Percentiles rank a stretch among this genome's conserved stretches.
These are phyloP conservation scores for Golubevia sp. DNA, from an alignment of 1,284 basidiomycete species.

Conservation along the genomic window DNA sequence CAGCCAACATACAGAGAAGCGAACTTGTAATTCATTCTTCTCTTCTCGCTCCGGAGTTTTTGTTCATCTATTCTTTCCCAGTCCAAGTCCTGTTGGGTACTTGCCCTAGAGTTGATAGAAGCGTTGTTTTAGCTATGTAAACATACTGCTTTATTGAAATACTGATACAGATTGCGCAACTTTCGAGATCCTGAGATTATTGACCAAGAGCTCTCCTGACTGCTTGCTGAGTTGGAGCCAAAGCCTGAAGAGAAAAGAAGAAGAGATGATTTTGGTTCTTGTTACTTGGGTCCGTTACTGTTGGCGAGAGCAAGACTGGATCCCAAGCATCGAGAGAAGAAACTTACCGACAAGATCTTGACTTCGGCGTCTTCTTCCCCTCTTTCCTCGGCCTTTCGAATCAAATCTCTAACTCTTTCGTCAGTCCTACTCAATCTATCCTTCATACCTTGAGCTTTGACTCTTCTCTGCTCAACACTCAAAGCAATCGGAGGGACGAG, in stretches of 20 bases:
- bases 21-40: too few relatives aligned
- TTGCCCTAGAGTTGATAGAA: too few relatives aligned
- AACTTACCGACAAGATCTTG: background rate
- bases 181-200: too few relatives aligned
- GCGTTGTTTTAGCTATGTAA: too few relatives aligned
- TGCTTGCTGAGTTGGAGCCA: background rate
- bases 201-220: background rate
- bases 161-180: too few relatives aligned
- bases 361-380: background rate
- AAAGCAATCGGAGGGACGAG: background rate
- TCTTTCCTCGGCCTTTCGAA: background rate
- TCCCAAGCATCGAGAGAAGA: background rate
- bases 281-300: background rate
- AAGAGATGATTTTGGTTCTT: too few relatives aligned
- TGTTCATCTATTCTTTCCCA: too few relatives aligned
- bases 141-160: too few relatives aligned
- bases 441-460: background rate
- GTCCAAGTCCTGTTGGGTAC: too few relatives aligned
- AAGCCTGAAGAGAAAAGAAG: background rate
- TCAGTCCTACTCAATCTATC: background rate
- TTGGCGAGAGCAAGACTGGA: background rate
- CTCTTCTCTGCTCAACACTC: background rate
- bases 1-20: conserved; percentile 13
- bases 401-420: background rate
- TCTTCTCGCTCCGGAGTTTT: too few relatives aligned